phyloP scores from a whole-genome alignment of 345 rosid species.

The Euphorbia lathyris region DNA sequence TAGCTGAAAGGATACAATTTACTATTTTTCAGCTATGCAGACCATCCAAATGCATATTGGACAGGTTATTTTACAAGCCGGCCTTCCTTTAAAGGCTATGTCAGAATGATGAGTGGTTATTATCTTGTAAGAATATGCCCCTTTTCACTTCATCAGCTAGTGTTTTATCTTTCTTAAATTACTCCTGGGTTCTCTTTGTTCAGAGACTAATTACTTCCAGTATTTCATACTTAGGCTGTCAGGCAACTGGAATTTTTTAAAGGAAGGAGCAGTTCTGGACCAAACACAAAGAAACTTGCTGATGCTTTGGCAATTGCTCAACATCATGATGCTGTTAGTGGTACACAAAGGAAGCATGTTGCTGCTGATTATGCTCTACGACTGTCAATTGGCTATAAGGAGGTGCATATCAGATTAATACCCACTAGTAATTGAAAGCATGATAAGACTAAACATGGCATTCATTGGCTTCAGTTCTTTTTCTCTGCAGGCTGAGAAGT shows the following conservation, averaged over 20 bases:
- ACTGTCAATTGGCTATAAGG: constrained; percentile 71
- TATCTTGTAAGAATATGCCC: constrained; percentile 54
- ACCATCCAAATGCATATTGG: constrained; percentile 90
- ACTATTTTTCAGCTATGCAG: constrained; percentile 65
- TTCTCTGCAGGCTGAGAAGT: constrained; percentile 65
- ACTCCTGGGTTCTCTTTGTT: neutral
- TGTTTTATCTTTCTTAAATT: neutral
- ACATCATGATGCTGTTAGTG: constrained; percentile 98
- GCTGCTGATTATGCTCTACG: constrained; percentile 95
- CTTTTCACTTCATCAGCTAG: neutral
- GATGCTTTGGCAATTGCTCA: constrained; percentile 93
- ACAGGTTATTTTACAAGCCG: constrained; percentile 95
- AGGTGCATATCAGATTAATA: constrained; percentile 44
- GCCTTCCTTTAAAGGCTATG: constrained; percentile 80
- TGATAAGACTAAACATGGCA: neutral
- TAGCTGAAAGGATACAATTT: constrained; percentile 12
- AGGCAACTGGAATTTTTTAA: constrained; percentile 80
- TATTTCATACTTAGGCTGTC: constrained; percentile 52
- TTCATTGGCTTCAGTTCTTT: constrained; percentile 18
- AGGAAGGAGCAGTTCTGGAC: constrained; percentile 59
- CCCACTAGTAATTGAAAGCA: constrained; percentile 1
- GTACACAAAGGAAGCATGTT: constrained; percentile 91
- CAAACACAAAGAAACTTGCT: constrained; percentile 63
- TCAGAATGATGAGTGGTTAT: constrained; percentile 76
- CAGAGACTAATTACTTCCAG: constrained; percentile 1